phyloP scores from a whole-genome alignment of 176 grass and related monocot genomes.

The barley (Hordeum vulgare) region MorexV3_pseudomolecules_assembly NC_058524.1:580554012-580554511 shows the following conservation, averaged over 20 bases:
- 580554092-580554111: not conserved
- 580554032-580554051: not conserved
- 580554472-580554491: not conserved
- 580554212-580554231: not conserved
- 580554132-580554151: not conserved
- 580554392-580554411: not conserved
- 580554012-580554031: slow-evolving; percentile 23
- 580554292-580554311: not conserved
- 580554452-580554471: not conserved
- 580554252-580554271: not conserved
- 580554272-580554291: not conserved
- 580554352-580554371: not conserved
- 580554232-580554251: not conserved
- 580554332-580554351: not conserved
- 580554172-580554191: not conserved
- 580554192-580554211: not conserved
- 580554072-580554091: not conserved
- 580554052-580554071: slow-evolving; percentile 8
- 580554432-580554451: not conserved
- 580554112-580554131: not conserved
- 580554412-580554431: not conserved
- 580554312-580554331: not conserved
- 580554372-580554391: not conserved
- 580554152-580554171: not conserved
- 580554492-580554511: not conserved